phyloP scores from a whole-genome alignment of 148 eudicot species.

The Silene conica region DNA sequence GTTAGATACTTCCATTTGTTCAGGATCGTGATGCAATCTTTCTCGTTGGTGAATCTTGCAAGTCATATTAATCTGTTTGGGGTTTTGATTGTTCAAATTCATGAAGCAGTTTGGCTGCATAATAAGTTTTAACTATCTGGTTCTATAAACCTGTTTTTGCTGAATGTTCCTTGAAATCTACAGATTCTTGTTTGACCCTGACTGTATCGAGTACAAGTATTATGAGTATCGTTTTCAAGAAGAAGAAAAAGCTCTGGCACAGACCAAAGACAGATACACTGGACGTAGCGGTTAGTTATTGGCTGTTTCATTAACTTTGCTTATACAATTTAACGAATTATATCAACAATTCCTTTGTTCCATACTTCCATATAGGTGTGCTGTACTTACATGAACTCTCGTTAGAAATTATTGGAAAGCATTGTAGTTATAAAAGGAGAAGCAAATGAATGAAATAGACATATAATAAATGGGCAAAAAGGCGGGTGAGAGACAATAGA shows the following conservation, averaged over 20 bases:
- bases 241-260: constrained; percentile 67
- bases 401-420: not conserved
- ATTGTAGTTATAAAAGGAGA: not conserved
- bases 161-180: not conserved
- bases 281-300: constrained; percentile 51
- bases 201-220: constrained; percentile 82
- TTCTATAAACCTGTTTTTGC: not conserved
- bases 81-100: not conserved
- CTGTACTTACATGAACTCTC: not conserved
- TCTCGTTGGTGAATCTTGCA: not conserved
- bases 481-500: not conserved
- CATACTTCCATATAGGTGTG: not conserved
- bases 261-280: constrained; percentile 38
- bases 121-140: not conserved
- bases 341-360: not conserved
- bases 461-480: too few species aligned
- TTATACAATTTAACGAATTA: not conserved
- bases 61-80: not conserved
- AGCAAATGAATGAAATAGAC: too few species aligned
- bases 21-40: not conserved
- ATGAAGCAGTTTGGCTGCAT: not conserved
- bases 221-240: constrained; percentile 71
- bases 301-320: not conserved
- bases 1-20: not conserved
- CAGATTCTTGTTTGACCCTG: constrained; percentile 84